Percentiles rank a stretch among this genome's conserved stretches.
Evolutionary conservation across 768 basidiomycete species (phyloP).

Genomic region (Mycena kentingensis): DNA sequence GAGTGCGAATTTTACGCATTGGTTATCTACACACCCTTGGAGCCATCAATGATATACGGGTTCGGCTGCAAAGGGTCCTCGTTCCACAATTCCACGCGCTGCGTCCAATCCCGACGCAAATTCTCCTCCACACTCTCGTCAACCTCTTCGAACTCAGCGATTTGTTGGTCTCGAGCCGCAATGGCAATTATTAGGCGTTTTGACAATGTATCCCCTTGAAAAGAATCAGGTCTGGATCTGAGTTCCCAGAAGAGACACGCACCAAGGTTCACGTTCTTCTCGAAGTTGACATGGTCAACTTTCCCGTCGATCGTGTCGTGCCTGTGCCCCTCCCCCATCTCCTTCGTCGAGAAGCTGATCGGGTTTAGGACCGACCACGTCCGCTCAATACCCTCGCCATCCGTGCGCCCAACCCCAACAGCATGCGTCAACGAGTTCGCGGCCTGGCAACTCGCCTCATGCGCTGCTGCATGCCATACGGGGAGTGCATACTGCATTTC

Average conservation of each 20-base stretch:
- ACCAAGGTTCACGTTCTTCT: conserved; percentile 10
- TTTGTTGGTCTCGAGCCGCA: not conserved
- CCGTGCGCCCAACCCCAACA: conserved; percentile 11
- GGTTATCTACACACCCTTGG: not conserved
- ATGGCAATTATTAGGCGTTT: conserved; percentile 5
- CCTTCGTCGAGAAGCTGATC: conserved; percentile 25
- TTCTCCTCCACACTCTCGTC: conserved; percentile 1
- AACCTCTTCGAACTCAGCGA: not conserved
- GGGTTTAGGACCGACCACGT: conserved; percentile 32
- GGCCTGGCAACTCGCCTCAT: conserved; percentile 16
- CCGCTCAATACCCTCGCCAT: conserved; percentile 22
- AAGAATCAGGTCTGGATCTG: not conserved
- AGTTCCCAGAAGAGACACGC: too few relatives aligned
- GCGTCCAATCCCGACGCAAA: conserved; percentile 3
- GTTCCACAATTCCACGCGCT: conserved; percentile 1
- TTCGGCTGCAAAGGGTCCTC: not conserved
- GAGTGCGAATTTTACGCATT: not conserved
- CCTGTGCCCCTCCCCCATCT: conserved; percentile 30
- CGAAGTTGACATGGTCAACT: conserved; percentile 23
- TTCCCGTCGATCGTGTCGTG: conserved; percentile 30
- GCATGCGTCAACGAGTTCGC: conserved; percentile 12
- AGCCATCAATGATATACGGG: not conserved
- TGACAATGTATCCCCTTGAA: conserved; percentile 5
- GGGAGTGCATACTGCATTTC: conserved; percentile 7
- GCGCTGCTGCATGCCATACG: conserved; percentile 18